Conservation (phyloP, 192 early-diverging fungal species). For the Chytriomyces sp. region DNA sequence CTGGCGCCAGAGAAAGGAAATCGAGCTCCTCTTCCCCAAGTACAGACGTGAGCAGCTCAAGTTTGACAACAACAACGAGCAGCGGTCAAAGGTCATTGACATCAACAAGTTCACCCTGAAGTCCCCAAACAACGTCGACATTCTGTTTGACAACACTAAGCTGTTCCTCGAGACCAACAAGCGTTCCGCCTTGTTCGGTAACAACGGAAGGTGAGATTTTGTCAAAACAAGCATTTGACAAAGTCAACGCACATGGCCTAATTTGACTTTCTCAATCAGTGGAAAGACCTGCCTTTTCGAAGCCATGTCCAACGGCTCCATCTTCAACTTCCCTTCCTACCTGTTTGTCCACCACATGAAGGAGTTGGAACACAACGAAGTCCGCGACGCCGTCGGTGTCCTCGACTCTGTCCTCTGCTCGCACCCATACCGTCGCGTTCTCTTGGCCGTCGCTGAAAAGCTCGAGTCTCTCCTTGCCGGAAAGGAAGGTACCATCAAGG, state of each 20-base stretch:
- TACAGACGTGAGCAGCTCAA: conserved; percentile 32
- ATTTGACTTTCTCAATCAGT: not conserved
- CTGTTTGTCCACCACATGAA: conserved; percentile 32
- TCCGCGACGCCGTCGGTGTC: conserved; percentile 29
- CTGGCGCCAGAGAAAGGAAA: conserved; percentile 22
- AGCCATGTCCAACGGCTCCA: conserved; percentile 20
- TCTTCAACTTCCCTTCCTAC: conserved; percentile 26
- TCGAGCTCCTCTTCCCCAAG: conserved; percentile 27
- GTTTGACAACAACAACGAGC: conserved; percentile 10
- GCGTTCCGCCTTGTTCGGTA: conserved; percentile 31
- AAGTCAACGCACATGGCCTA: not conserved
- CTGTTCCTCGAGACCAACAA: conserved; percentile 26
- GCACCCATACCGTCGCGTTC: conserved; percentile 80
- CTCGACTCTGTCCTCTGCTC: conserved; percentile 58
- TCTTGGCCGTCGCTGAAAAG: conserved; percentile 68
- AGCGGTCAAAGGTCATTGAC: conserved; percentile 30
- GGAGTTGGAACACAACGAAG: conserved; percentile 25
- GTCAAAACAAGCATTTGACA: not conserved
- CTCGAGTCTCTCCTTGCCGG: conserved; percentile 71
- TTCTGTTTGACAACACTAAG: conserved; percentile 33
- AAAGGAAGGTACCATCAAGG: conserved; percentile 81
- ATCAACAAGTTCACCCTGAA: conserved; percentile 25
- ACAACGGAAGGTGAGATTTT: conserved; percentile 28
- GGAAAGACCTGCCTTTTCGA: conserved; percentile 32
- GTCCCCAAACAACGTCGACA: conserved; percentile 15